phyloP scores from a whole-genome alignment of 768 basidiomycete genomes.

The Coprinellus micaceus region DNA sequence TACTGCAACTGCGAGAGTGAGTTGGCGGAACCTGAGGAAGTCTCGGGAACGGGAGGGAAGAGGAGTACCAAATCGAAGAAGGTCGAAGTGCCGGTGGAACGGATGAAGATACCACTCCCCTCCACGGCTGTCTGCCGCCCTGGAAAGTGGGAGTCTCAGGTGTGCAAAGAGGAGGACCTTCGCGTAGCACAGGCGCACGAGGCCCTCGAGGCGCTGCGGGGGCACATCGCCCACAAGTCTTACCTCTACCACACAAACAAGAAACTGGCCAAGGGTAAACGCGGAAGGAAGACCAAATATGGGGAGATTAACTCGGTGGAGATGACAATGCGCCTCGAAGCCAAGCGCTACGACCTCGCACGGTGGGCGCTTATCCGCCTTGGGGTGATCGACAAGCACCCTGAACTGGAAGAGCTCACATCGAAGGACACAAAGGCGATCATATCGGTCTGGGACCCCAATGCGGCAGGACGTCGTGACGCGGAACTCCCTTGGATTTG shows the following conservation, averaged over 20 bases:
- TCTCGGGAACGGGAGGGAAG: too few species aligned
- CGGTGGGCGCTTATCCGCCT: not conserved
- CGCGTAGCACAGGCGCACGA: conserved; percentile 1
- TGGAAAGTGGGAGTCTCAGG: not conserved
- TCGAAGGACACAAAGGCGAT: not conserved
- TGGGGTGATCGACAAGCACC: not conserved
- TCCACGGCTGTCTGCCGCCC: not conserved
- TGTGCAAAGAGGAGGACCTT: not conserved
- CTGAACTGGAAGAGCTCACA: not conserved
- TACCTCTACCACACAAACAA: not conserved
- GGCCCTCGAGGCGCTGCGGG: not conserved
- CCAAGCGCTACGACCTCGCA: not conserved
- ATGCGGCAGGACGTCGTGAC: not conserved
- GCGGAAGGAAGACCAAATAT: not conserved
- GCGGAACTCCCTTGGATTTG: not conserved
- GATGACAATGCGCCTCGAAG: not conserved
- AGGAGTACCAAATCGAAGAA: too few species aligned
- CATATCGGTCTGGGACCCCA: not conserved
- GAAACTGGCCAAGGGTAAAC: not conserved
- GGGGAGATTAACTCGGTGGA: not conserved
- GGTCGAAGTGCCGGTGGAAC: too few species aligned
- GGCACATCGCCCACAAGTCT: not conserved
- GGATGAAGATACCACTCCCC: not conserved
- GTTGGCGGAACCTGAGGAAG: too few species aligned
- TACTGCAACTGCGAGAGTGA: too few species aligned